Conservation (phyloP, 1,284 basidiomycete species). For the Takashimella tepidaria region DNA sequence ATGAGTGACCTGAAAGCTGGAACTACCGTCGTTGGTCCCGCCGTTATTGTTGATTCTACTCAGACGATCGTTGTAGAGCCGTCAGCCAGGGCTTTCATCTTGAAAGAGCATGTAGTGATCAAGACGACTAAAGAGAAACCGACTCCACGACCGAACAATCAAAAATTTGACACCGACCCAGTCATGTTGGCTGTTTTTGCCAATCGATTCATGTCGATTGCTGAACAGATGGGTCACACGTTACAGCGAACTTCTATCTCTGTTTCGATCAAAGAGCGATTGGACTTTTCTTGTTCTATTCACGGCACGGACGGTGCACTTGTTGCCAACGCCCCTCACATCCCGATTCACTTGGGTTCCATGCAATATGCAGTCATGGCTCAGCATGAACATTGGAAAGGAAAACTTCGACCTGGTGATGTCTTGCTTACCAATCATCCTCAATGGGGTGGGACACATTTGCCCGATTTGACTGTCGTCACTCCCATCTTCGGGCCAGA, state of each 20-base stretch:
- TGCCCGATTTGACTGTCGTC: slow-evolving; percentile 42
- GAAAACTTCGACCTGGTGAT: slow-evolving; percentile 37
- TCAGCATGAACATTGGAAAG: slow-evolving; percentile 34
- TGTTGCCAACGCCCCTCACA: slow-evolving; percentile 47
- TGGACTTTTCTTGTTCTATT: slow-evolving; percentile 47
- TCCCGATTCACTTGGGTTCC: slow-evolving; percentile 44
- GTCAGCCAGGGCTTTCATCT: slow-evolving; percentile 17
- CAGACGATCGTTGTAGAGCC: slow-evolving; percentile 40
- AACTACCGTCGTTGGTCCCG: slow-evolving; percentile 55
- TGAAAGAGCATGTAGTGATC: slow-evolving; percentile 60
- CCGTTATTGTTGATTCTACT: slow-evolving; percentile 38
- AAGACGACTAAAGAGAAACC: slow-evolving; percentile 53
- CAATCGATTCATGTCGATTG: slow-evolving; percentile 49
- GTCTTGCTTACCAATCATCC: slow-evolving; percentile 49
- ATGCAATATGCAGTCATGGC: slow-evolving; percentile 47
- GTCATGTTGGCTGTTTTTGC: slow-evolving; percentile 51
- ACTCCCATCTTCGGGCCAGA: slow-evolving; percentile 34
- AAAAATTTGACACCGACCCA: slow-evolving; percentile 35
- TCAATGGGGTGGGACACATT: slow-evolving; percentile 42
- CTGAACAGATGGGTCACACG: slow-evolving; percentile 52
- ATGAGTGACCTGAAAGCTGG: slow-evolving; percentile 64
- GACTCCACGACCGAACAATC: slow-evolving; percentile 5
- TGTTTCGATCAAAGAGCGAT: slow-evolving; percentile 40
- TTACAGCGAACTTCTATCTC: slow-evolving; percentile 51
- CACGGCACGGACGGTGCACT: slow-evolving; percentile 50